Evolutionary conservation across 2,329 filamentous ascomycete species (phyloP).

Genomic region (Chaetomiaceae sp.): DNA sequence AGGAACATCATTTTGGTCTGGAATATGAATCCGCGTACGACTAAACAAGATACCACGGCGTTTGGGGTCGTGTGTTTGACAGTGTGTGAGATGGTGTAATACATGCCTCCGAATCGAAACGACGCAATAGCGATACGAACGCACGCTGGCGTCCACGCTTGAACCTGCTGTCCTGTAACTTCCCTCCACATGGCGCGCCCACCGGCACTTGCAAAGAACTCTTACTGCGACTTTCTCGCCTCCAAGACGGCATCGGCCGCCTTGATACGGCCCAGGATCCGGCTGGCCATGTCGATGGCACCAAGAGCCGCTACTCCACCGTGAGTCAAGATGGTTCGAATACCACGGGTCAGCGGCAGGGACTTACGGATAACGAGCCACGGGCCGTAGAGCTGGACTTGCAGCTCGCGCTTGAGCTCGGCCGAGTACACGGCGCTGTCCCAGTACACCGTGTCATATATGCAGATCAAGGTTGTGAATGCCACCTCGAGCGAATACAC

Average conservation of each 20-base stretch:
- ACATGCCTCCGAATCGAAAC: neutral
- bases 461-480: constrained; percentile 48
- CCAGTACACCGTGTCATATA: constrained; percentile 47
- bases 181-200: no score
- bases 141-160: no score
- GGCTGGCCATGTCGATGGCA: constrained; percentile 50
- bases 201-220: no score
- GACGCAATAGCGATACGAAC: no score
- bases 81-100: neutral
- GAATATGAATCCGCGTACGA: neutral
- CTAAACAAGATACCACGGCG: constrained; percentile 13
- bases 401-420: constrained; percentile 42
- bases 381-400: constrained; percentile 47
- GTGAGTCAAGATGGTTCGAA: no score
- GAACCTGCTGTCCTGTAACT: no score
- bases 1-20: neutral
- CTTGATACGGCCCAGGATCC: constrained; percentile 41
- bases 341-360: no score
- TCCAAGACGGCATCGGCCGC: constrained; percentile 29
- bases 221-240: constrained; percentile 40
- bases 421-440: constrained; percentile 40
- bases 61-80: neutral
- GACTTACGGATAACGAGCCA: constrained; percentile 51
- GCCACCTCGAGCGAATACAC: constrained; percentile 48
- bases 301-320: constrained; percentile 40